phyloP scores from a whole-genome alignment of 2,329 filamentous ascomycete species.

The Penicillium brevicompactum region DNA sequence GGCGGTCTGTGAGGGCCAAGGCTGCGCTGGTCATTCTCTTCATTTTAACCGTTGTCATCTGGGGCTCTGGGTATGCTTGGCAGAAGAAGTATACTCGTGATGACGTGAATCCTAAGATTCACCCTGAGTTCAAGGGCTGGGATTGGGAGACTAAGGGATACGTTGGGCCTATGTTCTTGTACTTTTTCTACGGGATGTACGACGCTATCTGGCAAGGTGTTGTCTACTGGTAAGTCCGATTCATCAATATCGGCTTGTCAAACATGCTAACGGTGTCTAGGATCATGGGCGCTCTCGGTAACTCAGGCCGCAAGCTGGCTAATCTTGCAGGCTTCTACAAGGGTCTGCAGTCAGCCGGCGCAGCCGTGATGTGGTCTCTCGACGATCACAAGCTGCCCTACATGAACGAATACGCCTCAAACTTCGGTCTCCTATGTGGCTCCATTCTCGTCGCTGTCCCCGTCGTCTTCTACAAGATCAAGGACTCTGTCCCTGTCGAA shows the following conservation, averaged over 20 bases:
- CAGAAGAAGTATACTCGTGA: slow-evolving; percentile 62
- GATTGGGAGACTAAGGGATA: slow-evolving; percentile 72
- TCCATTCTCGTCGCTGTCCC: slow-evolving; percentile 72
- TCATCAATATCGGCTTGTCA: neutral
- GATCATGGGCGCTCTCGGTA: slow-evolving; percentile 89
- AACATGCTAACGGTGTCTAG: slow-evolving; percentile 39
- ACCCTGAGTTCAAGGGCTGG: slow-evolving; percentile 14
- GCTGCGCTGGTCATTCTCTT: slow-evolving; percentile 62
- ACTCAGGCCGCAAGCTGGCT: slow-evolving; percentile 85
- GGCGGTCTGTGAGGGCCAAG: slow-evolving; percentile 69
- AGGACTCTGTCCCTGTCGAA: slow-evolving; percentile 72
- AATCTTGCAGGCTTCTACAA: slow-evolving; percentile 91
- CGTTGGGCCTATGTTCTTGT: slow-evolving; percentile 79
- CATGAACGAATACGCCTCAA: slow-evolving; percentile 69
- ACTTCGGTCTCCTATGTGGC: slow-evolving; percentile 72
- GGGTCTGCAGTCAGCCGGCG: slow-evolving; percentile 79
- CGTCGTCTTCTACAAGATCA: slow-evolving; percentile 73
- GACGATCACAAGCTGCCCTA: slow-evolving; percentile 64
- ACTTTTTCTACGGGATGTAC: slow-evolving; percentile 85
- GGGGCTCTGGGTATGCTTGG: slow-evolving; percentile 79
- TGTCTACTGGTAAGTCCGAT: slow-evolving; percentile 71
- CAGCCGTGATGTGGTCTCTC: slow-evolving; percentile 62
- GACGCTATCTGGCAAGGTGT: slow-evolving; percentile 87
- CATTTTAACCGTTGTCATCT: slow-evolving; percentile 71
- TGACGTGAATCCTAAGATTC: slow-evolving; percentile 5